Base-by-base conservation (phyloP, 169 alveolate genomes). In the Neospora caninum region DNA sequence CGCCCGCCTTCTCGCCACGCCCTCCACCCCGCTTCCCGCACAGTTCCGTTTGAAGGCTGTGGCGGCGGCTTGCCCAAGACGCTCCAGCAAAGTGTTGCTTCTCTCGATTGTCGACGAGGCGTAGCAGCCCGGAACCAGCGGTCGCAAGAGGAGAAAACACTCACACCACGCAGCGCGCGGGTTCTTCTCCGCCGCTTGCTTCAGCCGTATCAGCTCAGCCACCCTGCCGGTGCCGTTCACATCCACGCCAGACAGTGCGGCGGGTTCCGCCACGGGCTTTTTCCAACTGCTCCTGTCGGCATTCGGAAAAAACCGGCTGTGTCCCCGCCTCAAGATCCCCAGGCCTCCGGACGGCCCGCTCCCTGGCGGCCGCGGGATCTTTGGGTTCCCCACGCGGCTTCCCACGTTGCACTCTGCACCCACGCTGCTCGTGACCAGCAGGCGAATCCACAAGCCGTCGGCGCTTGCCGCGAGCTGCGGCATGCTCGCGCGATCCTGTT, bases 141-240 rank as follows among this genome's bases (percentile, higher is more conserved):
- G 86, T 1, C 86, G 86, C n/a, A 78, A 10, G 9, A 78, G n/a
- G 27, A 78, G 22, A 78, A 78, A 78, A 22, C 86, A 78, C 45
- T 78, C 86, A 25, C 86, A 78, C 86, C 86, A 78, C 20, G 10
- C 86, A 25, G 27, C 86, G 86, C 86, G 86, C 45, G 42, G 29
- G 31, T 64, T 64, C 31, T 6, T 7, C 73, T 64, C n/a, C 34
- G 31, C n/a, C n/a, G 4, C 73, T 6, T 13, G 73, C 31, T 64
- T 27, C 25, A 64, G 73, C 20, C 73, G 73, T 27, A 1, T 22
- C n/a, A 27, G 7, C 16, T 64, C n/a, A 0, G 31, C n/a, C 4
- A 29, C 16, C 31, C 73, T 9, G 7, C 31, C 31, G 34, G 31
- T 22, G n/a, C 31, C 73, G 73, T 53, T 18, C 64, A 29, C 73